Conservation (phyloP, 163 green algal genomes). For the Coccomyxa subellipsoidea region DNA sequence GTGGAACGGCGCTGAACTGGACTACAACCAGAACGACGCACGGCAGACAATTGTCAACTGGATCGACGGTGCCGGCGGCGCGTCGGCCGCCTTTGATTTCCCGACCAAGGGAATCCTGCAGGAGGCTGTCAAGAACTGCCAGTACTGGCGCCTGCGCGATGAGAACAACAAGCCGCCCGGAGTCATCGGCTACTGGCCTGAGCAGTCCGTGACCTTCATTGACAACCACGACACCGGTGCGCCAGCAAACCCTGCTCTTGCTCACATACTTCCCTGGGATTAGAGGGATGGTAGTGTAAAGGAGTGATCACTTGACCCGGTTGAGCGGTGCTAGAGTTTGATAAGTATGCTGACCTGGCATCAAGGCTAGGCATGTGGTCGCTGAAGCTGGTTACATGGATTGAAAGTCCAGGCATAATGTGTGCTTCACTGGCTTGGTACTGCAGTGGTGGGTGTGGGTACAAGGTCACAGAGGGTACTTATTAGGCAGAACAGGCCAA, state of each 20-base stretch:
- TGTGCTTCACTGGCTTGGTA: too few relatives aligned
- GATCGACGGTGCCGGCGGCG: slow-evolving; percentile 35
- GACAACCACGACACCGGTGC: slow-evolving; percentile 73
- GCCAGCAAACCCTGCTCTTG: background rate
- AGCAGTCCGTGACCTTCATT: slow-evolving; percentile 65
- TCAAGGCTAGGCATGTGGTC: too few relatives aligned
- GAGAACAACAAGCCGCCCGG: slow-evolving; percentile 62
- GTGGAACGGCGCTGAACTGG: slow-evolving; percentile 51
- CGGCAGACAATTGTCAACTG: slow-evolving; percentile 63
- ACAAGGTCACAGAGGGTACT: too few relatives aligned
- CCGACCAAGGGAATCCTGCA: slow-evolving; percentile 53
- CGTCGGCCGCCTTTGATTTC: slow-evolving; percentile 64
- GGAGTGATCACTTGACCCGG: too few relatives aligned
- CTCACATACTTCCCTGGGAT: too few relatives aligned
- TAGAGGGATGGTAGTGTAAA: too few relatives aligned
- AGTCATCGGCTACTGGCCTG: slow-evolving; percentile 76
- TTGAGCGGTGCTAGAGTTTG: too few relatives aligned
- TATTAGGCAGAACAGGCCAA: too few relatives aligned
- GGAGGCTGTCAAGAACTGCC: slow-evolving; percentile 66
- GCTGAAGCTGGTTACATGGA: too few relatives aligned
- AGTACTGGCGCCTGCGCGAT: slow-evolving; percentile 80
- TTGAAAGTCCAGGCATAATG: too few relatives aligned
- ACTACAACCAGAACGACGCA: slow-evolving; percentile 59
- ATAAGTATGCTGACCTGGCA: too few relatives aligned
- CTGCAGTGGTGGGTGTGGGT: too few relatives aligned